phyloP scores from a whole-genome alignment of 1,284 basidiomycete species.

The Malassezia sp. region DNA sequence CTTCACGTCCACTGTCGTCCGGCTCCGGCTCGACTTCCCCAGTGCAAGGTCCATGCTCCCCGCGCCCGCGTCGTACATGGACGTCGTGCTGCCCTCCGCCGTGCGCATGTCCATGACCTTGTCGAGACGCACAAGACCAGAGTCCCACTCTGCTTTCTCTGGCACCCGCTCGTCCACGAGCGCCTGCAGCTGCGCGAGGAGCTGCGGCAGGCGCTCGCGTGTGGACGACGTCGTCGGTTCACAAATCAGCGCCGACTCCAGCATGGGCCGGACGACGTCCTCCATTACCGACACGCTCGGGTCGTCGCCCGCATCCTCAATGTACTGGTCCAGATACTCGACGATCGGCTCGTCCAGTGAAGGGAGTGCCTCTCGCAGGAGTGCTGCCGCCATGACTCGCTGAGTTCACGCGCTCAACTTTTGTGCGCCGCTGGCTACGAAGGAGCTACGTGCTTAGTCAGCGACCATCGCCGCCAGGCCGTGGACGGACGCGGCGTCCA shows the following conservation, averaged over 20 bases:
- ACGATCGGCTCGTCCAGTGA: constrained; percentile 86
- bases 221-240: constrained; percentile 23
- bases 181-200: constrained; percentile 27
- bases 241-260: constrained; percentile 37
- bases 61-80: constrained; percentile 19
- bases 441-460: constrained; percentile 8
- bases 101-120: constrained; percentile 91
- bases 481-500: not conserved
- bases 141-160: too few species aligned
- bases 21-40: constrained; percentile 81
- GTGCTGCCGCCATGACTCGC: constrained; percentile 57
- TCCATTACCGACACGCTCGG: constrained; percentile 31
- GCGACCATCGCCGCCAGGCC: constrained; percentile 7
- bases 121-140: constrained; percentile 60
- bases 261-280: constrained; percentile 35
- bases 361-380: constrained; percentile 67
- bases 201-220: constrained; percentile 20
- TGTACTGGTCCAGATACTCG: constrained; percentile 79
- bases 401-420: too few species aligned
- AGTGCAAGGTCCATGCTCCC: constrained; percentile 61
- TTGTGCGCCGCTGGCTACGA: too few species aligned
- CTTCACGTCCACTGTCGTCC: constrained; percentile 93
- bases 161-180: constrained; percentile 35
- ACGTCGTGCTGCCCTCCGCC: constrained; percentile 49
- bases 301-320: constrained; percentile 65